phyloP scores from a whole-genome alignment of 177 flowering plant species.

The Vitis hybrid region DNA sequence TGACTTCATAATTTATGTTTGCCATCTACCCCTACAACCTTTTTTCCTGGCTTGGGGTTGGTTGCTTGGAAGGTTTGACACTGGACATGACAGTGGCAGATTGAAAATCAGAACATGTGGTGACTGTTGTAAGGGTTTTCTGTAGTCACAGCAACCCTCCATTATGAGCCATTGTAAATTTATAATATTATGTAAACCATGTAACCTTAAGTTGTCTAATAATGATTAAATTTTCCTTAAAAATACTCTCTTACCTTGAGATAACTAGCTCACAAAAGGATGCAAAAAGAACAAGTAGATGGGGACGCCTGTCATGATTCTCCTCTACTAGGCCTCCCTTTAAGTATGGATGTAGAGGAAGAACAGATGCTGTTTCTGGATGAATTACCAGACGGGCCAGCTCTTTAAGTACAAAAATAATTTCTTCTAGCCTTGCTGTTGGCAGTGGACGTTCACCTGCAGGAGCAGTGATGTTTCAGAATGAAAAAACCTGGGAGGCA shows the following conservation, averaged over 20 bases:
- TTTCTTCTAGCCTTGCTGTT: constrained; percentile 71
- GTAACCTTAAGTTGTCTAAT: too few species aligned
- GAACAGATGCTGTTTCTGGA: constrained; percentile 58
- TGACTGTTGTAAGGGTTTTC: too few species aligned
- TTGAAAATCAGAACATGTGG: too few species aligned
- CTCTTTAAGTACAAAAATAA: constrained; percentile 65
- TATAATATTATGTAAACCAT: too few species aligned
- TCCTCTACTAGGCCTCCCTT: constrained; percentile 39
- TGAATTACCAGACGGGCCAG: constrained; percentile 67
- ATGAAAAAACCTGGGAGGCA: neutral
- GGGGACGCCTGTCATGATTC: constrained; percentile 46
- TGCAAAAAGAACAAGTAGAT: constrained; percentile 74
- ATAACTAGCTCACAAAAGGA: constrained; percentile 82
- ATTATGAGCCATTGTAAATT: too few species aligned
- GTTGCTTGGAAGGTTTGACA: too few species aligned
- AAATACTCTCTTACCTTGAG: constrained; percentile 56
- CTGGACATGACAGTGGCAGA: too few species aligned
- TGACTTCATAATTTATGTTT: too few species aligned
- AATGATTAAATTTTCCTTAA: too few species aligned
- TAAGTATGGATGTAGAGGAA: constrained; percentile 53
- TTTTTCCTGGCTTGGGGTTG: too few species aligned
- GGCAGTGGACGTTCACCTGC: constrained; percentile 84
- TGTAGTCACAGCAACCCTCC: too few species aligned
- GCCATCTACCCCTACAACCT: too few species aligned
- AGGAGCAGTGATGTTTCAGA: constrained; percentile 11